phyloP scores from a whole-genome alignment of 1,284 basidiomycete species.

The Ceratobasidium sp. region DNA sequence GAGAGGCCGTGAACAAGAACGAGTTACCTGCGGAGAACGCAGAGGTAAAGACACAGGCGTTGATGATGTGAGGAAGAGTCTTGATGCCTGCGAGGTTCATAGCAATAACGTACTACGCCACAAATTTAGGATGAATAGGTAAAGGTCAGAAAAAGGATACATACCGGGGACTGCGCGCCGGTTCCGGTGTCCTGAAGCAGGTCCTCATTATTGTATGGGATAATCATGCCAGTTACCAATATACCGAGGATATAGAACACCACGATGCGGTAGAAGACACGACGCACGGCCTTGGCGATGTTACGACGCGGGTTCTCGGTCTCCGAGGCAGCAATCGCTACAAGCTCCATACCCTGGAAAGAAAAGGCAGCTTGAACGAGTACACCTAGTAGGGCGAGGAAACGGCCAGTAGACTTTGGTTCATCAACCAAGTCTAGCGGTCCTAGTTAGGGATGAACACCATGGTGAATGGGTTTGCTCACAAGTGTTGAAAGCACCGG shows the following conservation, averaged over 20 bases:
- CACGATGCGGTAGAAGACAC: slow-evolving; percentile 80
- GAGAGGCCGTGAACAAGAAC: slow-evolving; percentile 79
- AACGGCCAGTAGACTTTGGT: slow-evolving; percentile 55
- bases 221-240: slow-evolving; percentile 78
- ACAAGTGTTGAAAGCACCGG: slow-evolving; percentile 59
- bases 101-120: slow-evolving; percentile 76
- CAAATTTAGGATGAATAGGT: neutral
- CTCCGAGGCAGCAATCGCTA: slow-evolving; percentile 77
- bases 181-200: slow-evolving; percentile 57
- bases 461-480: neutral
- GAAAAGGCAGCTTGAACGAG: slow-evolving; percentile 84
- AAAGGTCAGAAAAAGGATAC: neutral
- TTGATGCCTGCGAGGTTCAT: slow-evolving; percentile 77
- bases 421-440: slow-evolving; percentile 44
- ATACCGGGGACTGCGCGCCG: slow-evolving; percentile 65
- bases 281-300: slow-evolving; percentile 77
- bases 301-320: slow-evolving; percentile 77
- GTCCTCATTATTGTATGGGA: slow-evolving; percentile 69
- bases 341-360: slow-evolving; percentile 83
- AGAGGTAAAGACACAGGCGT: slow-evolving; percentile 57
- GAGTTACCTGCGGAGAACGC: slow-evolving; percentile 88
- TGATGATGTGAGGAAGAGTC: slow-evolving; percentile 53
- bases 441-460: slow-evolving; percentile 51
- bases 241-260: slow-evolving; percentile 76
- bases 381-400: slow-evolving; percentile 70